Conservation (phyloP, 2,329 filamentous ascomycete genomes). For the Thielaviopsis euricoi region DNA sequence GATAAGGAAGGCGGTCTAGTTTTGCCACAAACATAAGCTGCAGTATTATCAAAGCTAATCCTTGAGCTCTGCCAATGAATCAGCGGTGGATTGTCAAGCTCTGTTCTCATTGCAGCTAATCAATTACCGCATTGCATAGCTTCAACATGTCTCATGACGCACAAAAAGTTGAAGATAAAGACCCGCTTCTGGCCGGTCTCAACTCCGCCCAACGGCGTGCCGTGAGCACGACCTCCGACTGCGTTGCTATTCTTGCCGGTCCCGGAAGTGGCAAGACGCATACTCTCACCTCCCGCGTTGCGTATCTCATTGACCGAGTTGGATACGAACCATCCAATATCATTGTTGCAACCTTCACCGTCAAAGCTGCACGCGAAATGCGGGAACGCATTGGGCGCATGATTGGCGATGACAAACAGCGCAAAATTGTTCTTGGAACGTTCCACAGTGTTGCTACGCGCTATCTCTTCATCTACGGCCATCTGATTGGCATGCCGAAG, state of each 20-base stretch:
- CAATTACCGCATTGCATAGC: no score
- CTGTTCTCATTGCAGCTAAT: no score
- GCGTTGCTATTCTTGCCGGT: conserved; percentile 50
- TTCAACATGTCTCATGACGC: neutral
- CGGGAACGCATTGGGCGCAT: conserved; percentile 65
- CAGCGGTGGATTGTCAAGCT: neutral
- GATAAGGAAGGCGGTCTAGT: neutral
- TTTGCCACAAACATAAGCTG: no score
- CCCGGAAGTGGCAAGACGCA: conserved; percentile 80
- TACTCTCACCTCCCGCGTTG: conserved; percentile 81
- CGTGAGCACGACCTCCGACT: conserved; percentile 34
- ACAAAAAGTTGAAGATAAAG: conserved; percentile 11
- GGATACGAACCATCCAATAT: conserved; percentile 69
- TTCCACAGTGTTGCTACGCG: conserved; percentile 86
- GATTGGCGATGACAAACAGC: conserved; percentile 63
- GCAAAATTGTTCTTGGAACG: conserved; percentile 70
- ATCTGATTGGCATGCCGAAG: conserved; percentile 62
- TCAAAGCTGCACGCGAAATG: conserved; percentile 91
- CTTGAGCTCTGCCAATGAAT: neutral
- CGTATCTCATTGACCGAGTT: conserved; percentile 62
- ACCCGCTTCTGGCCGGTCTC: conserved; percentile 29
- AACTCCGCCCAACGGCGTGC: conserved; percentile 40
- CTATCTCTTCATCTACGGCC: conserved; percentile 71
- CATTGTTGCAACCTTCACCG: conserved; percentile 91
- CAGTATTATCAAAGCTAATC: neutral